Conservation (phyloP, 2,329 filamentous ascomycete genomes). For the Cytospora schulzeri region DNA sequence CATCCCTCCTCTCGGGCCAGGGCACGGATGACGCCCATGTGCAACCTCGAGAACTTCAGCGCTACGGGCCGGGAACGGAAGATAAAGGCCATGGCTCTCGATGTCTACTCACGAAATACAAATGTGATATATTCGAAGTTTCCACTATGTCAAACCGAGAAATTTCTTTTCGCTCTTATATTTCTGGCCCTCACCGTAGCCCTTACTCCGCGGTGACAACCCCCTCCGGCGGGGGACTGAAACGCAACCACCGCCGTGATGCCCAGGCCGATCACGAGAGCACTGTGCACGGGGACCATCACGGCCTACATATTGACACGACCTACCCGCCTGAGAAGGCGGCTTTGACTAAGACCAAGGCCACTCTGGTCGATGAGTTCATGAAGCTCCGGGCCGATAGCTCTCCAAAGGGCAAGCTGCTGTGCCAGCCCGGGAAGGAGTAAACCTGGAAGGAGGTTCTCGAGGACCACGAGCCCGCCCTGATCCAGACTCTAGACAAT, state of each 20-base stretch:
- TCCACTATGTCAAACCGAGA: too few relatives aligned
- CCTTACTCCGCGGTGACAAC: too few relatives aligned
- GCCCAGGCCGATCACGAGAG: not conserved
- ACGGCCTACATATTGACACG: not conserved
- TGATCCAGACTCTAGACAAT: not conserved
- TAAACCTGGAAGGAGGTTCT: not conserved
- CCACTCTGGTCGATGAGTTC: not conserved
- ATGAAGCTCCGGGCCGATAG: not conserved
- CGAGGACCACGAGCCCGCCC: not conserved
- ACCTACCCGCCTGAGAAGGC: not conserved
- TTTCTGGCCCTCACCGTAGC: too few relatives aligned
- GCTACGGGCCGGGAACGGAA: not conserved
- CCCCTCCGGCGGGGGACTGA: not conserved
- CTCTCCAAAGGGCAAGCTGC: not conserved
- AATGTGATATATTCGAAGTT: too few relatives aligned
- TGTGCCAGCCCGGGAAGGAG: not conserved
- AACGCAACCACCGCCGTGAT: not conserved
- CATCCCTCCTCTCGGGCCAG: conserved; percentile 35
- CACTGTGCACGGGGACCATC: not conserved
- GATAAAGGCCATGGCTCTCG: not conserved
- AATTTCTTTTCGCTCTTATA: too few relatives aligned
- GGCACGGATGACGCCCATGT: not conserved
- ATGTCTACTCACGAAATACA: not conserved
- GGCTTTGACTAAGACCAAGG: not conserved
- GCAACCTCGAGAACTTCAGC: not conserved